Evolutionary conservation across 2,329 filamentous ascomycete species (phyloP).

Genomic region (Stagonosporopsis rhizophila): DNA sequence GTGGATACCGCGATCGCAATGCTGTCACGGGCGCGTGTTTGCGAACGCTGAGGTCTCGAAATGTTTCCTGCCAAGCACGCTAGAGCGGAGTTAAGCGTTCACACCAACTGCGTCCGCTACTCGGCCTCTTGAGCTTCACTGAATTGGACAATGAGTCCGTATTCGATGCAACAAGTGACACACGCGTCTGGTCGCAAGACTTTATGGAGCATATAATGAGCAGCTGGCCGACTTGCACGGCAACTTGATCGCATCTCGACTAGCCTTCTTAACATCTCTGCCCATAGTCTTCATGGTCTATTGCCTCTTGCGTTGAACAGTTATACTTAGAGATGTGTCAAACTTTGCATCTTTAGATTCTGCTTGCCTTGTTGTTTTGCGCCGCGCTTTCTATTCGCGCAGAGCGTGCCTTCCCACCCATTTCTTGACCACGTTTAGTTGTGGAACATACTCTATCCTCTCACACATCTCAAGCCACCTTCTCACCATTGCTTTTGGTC

Average conservation of each 20-base stretch:
- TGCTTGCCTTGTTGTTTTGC: not conserved
- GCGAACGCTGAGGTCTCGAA: slow-evolving; percentile 8
- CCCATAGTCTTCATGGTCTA: no score
- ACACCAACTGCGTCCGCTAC: no score
- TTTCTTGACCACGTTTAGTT: not conserved
- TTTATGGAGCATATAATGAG: not conserved
- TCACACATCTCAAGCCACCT: not conserved
- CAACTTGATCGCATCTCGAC: not conserved
- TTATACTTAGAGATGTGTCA: no score
- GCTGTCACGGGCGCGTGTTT: slow-evolving; percentile 18
- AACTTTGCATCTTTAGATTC: not conserved
- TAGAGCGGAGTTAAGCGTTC: slow-evolving; percentile 9
- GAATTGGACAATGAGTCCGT: not conserved
- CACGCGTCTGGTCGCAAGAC: not conserved
- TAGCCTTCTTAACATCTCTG: not conserved
- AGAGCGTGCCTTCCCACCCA: not conserved
- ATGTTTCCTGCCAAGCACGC: slow-evolving; percentile 19
- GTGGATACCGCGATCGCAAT: slow-evolving; percentile 5
- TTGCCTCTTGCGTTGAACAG: not conserved
- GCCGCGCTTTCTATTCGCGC: no score
- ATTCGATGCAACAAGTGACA: not conserved
- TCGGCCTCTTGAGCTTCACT: not conserved
- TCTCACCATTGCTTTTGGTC: not conserved
- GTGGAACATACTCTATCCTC: no score
- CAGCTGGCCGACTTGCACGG: not conserved